Evolutionary conservation across 2,329 filamentous ascomycete species (phyloP), one percentile per base, ranked within the genome.

Genomic region (Dichotomopilus funicola): DNA sequence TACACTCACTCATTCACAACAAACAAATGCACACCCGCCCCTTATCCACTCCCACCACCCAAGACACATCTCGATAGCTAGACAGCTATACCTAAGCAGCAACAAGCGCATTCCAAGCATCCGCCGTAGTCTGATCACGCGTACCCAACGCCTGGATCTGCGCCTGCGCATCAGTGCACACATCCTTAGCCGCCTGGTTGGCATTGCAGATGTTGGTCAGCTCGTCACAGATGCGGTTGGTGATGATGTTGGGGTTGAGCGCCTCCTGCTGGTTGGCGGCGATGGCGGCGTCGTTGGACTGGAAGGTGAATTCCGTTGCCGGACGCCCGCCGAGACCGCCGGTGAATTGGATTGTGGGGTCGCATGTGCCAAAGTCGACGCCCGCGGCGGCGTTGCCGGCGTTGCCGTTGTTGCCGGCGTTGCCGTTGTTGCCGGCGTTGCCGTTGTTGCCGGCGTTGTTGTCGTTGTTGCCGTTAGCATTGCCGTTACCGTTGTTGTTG

Each of bases 171-270:
- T 71, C 69, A 49, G 68, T 62, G 69, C 80, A 85, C 5, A 76
- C 74, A 10, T 75, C 66, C 61, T 79, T 75, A 53, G 83, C 85
- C 4, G 80, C 82, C 33, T 72, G 75, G 65, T 83, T 83, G 52
- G 84, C 84, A 41, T 74, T 72, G 71, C 85, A 88, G 40, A 84
- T 81, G 71, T 86, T 87, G 66, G 70, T 77, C 56, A 88, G 76
- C 72, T 87, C 82, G 70, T 88, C 84, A 70, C 81, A 84, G 68
- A 88, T 82, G 59, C 83, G 79, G 76, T 86, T 87, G 67, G 83
- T 86, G 74, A 88, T 88, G 75, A 88, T 88, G 73, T 81, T 80
- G 55, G 84, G 84, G 79, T 88, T 87, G 46, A 87, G 74, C 7
- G 84, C 83, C 66, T 87, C 85, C 64, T 82, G 71, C 70, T 88